Percentiles rank a stretch among this genome's conserved stretches.
Evolutionary conservation across 2,329 filamentous ascomycete species (phyloP).

Genomic region (Sporothrix brasiliensis): DNA sequence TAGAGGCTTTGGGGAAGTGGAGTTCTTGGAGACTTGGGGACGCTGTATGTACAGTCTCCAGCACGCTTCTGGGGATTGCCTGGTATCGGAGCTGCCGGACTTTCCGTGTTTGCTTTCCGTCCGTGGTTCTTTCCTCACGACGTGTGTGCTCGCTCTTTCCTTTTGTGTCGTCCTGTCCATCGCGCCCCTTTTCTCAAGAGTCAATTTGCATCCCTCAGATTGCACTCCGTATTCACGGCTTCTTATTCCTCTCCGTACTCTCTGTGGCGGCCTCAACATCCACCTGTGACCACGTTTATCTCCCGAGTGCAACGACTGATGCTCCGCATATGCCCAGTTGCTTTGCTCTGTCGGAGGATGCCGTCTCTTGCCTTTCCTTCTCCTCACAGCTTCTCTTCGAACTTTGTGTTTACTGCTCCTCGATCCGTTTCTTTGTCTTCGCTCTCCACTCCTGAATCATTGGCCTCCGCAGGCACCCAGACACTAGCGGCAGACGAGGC

Average conservation of each 20-base stretch:
- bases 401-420: neutral
- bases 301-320: neutral
- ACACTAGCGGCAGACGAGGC: neutral
- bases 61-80: neutral
- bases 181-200: neutral
- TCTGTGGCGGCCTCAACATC: neutral
- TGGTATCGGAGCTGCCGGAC: neutral
- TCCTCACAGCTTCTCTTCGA: neutral
- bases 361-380: neutral
- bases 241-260: neutral
- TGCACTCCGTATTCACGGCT: neutral
- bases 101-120: neutral
- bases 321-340: neutral
- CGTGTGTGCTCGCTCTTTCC: neutral
- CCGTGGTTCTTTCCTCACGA: neutral
- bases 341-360: neutral
- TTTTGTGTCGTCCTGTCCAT: neutral
- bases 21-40: constrained; percentile 14
- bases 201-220: too few relatives aligned
- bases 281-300: neutral
- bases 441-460: neutral
- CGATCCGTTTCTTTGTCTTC: neutral
- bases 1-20: constrained; percentile 18
- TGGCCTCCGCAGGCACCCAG: constrained; percentile 14
- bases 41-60: neutral